These are phyloP conservation scores for Sapria himalayana DNA, from an alignment of 345 rosid genomes.

Conservation along the genomic window DNA sequence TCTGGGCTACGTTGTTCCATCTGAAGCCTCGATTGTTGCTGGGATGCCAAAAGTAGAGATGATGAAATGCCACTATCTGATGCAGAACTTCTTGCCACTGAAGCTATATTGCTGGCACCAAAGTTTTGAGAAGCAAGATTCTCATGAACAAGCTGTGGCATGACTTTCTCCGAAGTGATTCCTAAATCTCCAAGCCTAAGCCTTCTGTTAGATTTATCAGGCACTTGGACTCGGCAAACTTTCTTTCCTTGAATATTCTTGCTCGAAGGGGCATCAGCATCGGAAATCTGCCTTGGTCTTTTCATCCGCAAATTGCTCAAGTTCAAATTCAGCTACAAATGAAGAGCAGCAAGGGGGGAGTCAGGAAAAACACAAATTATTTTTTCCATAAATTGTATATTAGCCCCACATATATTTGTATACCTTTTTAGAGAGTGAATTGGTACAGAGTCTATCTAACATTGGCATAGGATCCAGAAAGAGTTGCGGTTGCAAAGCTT, in stretches of 20 bases:
- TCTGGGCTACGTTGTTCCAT: constrained; percentile 39
- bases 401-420: neutral
- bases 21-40: constrained; percentile 41
- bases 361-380: constrained; percentile 4
- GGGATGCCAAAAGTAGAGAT: constrained; percentile 25
- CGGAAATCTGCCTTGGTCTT: constrained; percentile 51
- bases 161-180: constrained; percentile 26
- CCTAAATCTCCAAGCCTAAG: constrained; percentile 26
- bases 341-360: constrained; percentile 6
- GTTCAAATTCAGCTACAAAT: constrained; percentile 52
- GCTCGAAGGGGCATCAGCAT: constrained; percentile 34
- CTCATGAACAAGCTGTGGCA: constrained; percentile 37
- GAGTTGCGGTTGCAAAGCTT: constrained; percentile 82
- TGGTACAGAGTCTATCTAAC: constrained; percentile 53
- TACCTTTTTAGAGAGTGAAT: constrained; percentile 41
- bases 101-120: constrained; percentile 25
- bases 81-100: constrained; percentile 32
- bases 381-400: constrained; percentile 3
- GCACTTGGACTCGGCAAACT: constrained; percentile 45
- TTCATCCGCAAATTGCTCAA: constrained; percentile 40
- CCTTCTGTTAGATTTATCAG: constrained; percentile 41
- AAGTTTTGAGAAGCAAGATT: constrained; percentile 36
- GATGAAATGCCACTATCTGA: constrained; percentile 32
- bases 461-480: constrained; percentile 79
- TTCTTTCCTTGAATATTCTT: constrained; percentile 59